Base-by-base conservation (phyloP, 257 asterid genomes). In the Plantago major region DNA sequence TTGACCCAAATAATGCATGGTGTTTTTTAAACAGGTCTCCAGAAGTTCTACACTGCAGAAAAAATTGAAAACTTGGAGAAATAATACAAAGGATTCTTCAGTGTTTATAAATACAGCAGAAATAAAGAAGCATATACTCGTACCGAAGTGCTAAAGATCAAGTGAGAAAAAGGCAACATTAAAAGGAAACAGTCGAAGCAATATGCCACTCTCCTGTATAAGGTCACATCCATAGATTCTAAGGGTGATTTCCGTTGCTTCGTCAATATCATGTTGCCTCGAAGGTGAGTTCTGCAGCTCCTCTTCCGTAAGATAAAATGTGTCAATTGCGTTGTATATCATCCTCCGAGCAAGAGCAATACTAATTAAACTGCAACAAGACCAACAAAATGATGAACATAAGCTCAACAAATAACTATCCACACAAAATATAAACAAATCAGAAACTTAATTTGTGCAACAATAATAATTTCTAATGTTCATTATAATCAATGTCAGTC, bases 151-250 rank as follows among this genome's bases (percentile, higher is more conserved):
- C 42, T 19, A 37, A 63, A 19, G 49, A 54, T 49, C 46, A 22
- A 65, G 26, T 22, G 26, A 22, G 26, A 22, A 22, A 22, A 22
- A 22, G 1, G 26, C 10, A 45, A 33, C 26, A 28, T 19, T 14
- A 68, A 78, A 71, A 84, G 94, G 96, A 89, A 86, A 92, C 99
- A 93, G 44, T 75, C 75, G 82, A 48, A 93, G 96, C 74, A 93
- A 74, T 70, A 89, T 93, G 47, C 99, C 99, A 44, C 99, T 73
- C 78, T 89, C 96, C 80, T 93, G 99, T 30, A 93, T 82, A 65
- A 89, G 95, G 73, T 93, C 96, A 71, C 99, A 89, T 38, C 99
- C 97, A 56, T 89, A 93, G 57, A 93, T 85, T 78, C 97, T 67
- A 55, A 93, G 90, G 13, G 88, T 79, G 58, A 77, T 87, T 70